Conservation (phyloP, 2,329 filamentous ascomycete genomes). For the Fusarium metavorans region DNA sequence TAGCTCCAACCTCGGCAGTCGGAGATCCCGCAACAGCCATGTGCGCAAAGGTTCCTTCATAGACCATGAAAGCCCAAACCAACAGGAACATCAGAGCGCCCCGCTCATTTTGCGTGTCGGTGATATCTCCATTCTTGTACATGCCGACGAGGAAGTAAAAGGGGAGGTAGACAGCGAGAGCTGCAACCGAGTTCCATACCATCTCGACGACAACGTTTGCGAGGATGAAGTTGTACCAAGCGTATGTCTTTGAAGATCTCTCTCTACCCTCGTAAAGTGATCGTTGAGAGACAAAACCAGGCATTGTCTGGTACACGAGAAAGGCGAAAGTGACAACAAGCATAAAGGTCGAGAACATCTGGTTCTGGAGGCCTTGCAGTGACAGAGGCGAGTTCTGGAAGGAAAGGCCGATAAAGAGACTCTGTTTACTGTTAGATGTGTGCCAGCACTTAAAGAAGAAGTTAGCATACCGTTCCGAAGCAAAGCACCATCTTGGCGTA, state of each 20-base stretch:
- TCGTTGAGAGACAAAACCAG: constrained; percentile 74
- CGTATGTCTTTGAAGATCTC: constrained; percentile 73
- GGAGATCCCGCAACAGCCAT: constrained; percentile 22
- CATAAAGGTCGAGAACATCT: constrained; percentile 4
- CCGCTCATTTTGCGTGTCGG: constrained; percentile 11
- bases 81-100: constrained; percentile 10
- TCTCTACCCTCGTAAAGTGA: constrained; percentile 76
- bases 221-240: constrained; percentile 26
- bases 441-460: neutral
- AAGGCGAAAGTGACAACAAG: neutral
- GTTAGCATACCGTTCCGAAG: neutral
- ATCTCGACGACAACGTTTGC: constrained; percentile 27
- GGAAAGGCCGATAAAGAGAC: neutral
- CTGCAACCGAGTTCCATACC: constrained; percentile 23
- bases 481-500: constrained; percentile 57
- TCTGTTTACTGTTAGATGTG: neutral
- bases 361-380: neutral
- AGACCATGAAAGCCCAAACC: constrained; percentile 23
- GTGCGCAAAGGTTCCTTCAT: constrained; percentile 26
- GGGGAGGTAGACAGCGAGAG: neutral
- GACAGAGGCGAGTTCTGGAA: neutral
- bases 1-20: constrained; percentile 36
- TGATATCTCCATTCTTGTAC: constrained; percentile 19
- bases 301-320: constrained; percentile 66
- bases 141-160: constrained; percentile 30